These are phyloP conservation scores for Komagataea norvegica DNA, from an alignment of 1,139 yeast genomes.

Conservation along the genomic window DNA sequence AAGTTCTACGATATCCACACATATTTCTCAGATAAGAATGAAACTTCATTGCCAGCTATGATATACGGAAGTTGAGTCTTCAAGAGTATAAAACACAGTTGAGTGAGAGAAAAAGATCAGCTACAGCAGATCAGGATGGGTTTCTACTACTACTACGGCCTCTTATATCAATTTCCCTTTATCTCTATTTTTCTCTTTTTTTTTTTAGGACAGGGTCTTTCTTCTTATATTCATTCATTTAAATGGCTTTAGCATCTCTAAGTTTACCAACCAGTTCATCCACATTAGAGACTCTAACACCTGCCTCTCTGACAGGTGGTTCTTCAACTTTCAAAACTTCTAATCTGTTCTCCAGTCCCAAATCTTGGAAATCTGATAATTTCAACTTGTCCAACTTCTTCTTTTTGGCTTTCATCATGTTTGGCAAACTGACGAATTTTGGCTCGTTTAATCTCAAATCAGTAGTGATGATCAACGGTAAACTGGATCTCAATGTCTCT, in stretches of 20 bases:
- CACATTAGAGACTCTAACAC: slow-evolving; percentile 71
- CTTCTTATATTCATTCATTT: background rate
- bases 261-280: slow-evolving; percentile 79
- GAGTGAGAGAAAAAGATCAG: too few relatives aligned
- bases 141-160: too few relatives aligned
- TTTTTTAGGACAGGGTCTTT: background rate
- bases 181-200: too few relatives aligned
- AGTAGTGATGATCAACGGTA: slow-evolving; percentile 86
- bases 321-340: slow-evolving; percentile 73
- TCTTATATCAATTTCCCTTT: too few relatives aligned
- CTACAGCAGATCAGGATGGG: too few relatives aligned
- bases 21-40: too few relatives aligned
- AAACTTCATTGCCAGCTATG: too few relatives aligned
- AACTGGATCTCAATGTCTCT: slow-evolving; percentile 69
- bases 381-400: slow-evolving; percentile 77
- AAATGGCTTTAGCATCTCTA: slow-evolving; percentile 46
- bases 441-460: slow-evolving; percentile 94
- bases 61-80: too few relatives aligned
- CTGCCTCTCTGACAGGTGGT: slow-evolving; percentile 80
- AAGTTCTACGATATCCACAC: too few relatives aligned
- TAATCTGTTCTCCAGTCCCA: slow-evolving; percentile 60
- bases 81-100: too few relatives aligned
- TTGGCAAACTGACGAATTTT: slow-evolving; percentile 88
- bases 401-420: slow-evolving; percentile 97
- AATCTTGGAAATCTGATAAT: slow-evolving; percentile 59